phyloP scores from a whole-genome alignment of 805 yeast genomes.

The Nakazawaea wickerhamii region DNA sequence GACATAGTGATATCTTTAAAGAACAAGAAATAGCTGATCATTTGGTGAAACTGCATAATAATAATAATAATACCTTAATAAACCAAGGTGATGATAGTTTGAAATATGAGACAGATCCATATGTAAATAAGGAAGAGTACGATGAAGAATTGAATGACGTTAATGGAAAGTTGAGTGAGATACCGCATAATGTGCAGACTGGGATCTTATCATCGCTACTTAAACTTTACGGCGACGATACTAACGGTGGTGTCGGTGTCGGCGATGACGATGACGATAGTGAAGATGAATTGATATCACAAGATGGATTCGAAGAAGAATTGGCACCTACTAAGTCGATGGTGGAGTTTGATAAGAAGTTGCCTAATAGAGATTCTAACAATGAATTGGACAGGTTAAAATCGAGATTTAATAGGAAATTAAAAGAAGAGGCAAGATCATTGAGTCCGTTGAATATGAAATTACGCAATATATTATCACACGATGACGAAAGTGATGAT shows the following conservation, averaged over 20 bases:
- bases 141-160: slow-evolving; percentile 15
- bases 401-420: slow-evolving; percentile 5
- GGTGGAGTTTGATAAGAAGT: slow-evolving; percentile 1
- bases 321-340: background rate
- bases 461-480: background rate
- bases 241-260: slow-evolving; percentile 24
- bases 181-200: slow-evolving; percentile 38
- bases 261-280: slow-evolving; percentile 4
- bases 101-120: background rate
- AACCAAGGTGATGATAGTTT: background rate
- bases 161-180: slow-evolving; percentile 27
- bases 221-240: slow-evolving; percentile 34
- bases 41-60: slow-evolving; percentile 5
- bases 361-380: background rate
- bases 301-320: slow-evolving; percentile 1
- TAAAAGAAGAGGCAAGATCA: slow-evolving; percentile 2
- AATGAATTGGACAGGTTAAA: slow-evolving; percentile 3
- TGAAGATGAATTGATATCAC: background rate
- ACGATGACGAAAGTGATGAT: background rate
- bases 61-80: background rate
- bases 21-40: slow-evolving; percentile 2
- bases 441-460: background rate
- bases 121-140: slow-evolving; percentile 9
- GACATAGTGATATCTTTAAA: background rate
- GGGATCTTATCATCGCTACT: slow-evolving; percentile 40